Base-by-base conservation (phyloP, 1,284 basidiomycete species). In the Ceratobasidium sp. region DNA sequence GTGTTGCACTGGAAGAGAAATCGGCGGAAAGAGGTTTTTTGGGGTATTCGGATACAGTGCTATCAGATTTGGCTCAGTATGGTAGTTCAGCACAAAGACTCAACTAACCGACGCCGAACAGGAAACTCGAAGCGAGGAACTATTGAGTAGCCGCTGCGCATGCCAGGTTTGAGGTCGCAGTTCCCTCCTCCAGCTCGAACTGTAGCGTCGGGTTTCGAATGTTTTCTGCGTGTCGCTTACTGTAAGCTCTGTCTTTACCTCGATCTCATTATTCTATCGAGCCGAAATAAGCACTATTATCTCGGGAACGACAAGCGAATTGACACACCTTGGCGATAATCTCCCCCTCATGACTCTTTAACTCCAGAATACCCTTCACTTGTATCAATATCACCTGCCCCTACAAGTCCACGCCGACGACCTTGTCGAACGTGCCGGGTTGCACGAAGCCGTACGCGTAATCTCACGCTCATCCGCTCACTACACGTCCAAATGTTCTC, bases 311-410 rank as follows among this genome's bases (percentile, higher is more conserved):
- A 44, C 22, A 60, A 63, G n/a, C 67, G 19, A 31, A 31, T 24
- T 27, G n/a, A 84, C 91, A 76, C 80, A 95, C 94, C 82, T 93
- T 88, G 27, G 96, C 94, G 79, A 99, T 99, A 82, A 99, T 99
- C 80, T 99, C 98, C 85, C 99, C 98, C 83, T 99, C 98, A 84
- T 99, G 98, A 84, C 93, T 95, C 86, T 99, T 98, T 92, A 98
- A 99, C 87, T 99, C 98, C 78, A 99, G 85, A 50, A 98, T 91
- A 80, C 88, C 97, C 79, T 95, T 87, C 56, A 99, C 94, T 83
- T 99, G 97, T 82, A 93, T 90, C 63, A 99, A 84, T 80, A 93
- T 96, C 67, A 98, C 93, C 77, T 94, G 93, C 84, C 99, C 98
- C 80, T 96, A 87, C 84, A 97, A 99, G 1, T 98, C 98, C 79